These are phyloP conservation scores for Aspergillus fumigatus DNA, from an alignment of 2,329 filamentous ascomycete species.

Conservation along the genomic window DNA sequence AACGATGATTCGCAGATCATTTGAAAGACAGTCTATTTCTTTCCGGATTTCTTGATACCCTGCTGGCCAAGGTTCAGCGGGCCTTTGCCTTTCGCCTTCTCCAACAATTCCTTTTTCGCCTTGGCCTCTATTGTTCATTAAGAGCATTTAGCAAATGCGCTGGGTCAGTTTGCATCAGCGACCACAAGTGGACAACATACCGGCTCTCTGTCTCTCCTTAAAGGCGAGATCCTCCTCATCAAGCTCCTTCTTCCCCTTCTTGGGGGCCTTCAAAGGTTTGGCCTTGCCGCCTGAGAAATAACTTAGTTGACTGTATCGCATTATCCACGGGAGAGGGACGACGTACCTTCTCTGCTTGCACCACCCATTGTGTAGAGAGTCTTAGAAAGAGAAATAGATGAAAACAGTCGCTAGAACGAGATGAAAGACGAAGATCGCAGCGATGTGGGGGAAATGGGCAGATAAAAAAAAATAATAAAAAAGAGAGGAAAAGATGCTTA, in stretches of 20 bases:
- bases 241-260: slow-evolving; percentile 76
- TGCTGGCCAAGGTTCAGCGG: slow-evolving; percentile 78
- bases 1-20: slow-evolving; percentile 2
- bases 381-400: slow-evolving; percentile 3
- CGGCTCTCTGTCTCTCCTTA: slow-evolving; percentile 77
- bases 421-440: background rate
- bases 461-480: slow-evolving; percentile 3
- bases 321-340: background rate
- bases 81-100: slow-evolving; percentile 80
- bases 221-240: slow-evolving; percentile 84
- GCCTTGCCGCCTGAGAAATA: slow-evolving; percentile 65
- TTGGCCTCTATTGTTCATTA: slow-evolving; percentile 60
- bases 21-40: slow-evolving; percentile 63
- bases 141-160: slow-evolving; percentile 3
- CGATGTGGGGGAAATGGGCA: slow-evolving; percentile 2
- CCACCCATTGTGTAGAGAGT: slow-evolving; percentile 56
- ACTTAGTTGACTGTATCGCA: slow-evolving; percentile 6
- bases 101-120: slow-evolving; percentile 77
- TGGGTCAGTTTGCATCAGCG: background rate
- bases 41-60: slow-evolving; percentile 97
- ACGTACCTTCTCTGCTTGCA: slow-evolving; percentile 60
- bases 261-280: slow-evolving; percentile 81
- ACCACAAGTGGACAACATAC: slow-evolving; percentile 49
- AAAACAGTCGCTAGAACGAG: background rate
- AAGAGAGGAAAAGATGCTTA: slow-evolving; percentile 4